phyloP scores from a whole-genome alignment of 768 basidiomycete species.

The Collybia nuda region DNA sequence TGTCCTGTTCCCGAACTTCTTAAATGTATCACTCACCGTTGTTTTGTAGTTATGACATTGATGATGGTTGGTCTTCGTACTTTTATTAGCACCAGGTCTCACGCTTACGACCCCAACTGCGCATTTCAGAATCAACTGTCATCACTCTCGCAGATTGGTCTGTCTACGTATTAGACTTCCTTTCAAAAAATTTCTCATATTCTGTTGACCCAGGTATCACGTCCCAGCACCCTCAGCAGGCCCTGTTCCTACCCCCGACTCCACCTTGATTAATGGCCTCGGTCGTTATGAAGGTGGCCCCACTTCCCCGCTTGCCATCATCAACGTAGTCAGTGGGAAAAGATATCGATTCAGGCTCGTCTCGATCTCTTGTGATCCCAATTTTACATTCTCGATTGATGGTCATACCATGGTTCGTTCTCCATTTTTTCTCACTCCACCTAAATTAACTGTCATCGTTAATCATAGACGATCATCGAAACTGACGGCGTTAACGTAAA shows the following conservation, averaged over 20 bases:
- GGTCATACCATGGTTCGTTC: slow-evolving; percentile 31
- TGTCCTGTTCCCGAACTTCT: slow-evolving; percentile 7
- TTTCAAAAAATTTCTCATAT: background rate
- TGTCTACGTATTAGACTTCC: background rate
- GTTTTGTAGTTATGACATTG: slow-evolving; percentile 11
- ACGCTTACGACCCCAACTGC: background rate
- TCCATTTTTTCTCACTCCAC: background rate
- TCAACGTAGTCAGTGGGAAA: slow-evolving; percentile 37
- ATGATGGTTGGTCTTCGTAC: slow-evolving; percentile 1
- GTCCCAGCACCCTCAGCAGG: slow-evolving; percentile 18
- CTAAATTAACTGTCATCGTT: slow-evolving; percentile 9
- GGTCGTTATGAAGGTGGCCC: slow-evolving; percentile 48
- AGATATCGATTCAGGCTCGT: slow-evolving; percentile 59
- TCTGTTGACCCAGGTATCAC: slow-evolving; percentile 33
- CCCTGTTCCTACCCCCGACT: slow-evolving; percentile 23
- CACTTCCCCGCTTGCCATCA: slow-evolving; percentile 34
- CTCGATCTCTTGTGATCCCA: slow-evolving; percentile 48
- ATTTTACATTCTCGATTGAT: slow-evolving; percentile 43
- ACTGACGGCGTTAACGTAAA: slow-evolving; percentile 31
- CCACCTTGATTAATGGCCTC: slow-evolving; percentile 52
- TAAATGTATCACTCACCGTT: too few relatives aligned
- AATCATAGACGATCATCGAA: slow-evolving; percentile 35
- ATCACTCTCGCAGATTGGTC: slow-evolving; percentile 39
- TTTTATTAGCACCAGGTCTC: background rate
- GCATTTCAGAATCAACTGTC: slow-evolving; percentile 34